Base-by-base conservation (phyloP, 2,329 filamentous ascomycete genomes). In the Botrytis deweyae region DNA sequence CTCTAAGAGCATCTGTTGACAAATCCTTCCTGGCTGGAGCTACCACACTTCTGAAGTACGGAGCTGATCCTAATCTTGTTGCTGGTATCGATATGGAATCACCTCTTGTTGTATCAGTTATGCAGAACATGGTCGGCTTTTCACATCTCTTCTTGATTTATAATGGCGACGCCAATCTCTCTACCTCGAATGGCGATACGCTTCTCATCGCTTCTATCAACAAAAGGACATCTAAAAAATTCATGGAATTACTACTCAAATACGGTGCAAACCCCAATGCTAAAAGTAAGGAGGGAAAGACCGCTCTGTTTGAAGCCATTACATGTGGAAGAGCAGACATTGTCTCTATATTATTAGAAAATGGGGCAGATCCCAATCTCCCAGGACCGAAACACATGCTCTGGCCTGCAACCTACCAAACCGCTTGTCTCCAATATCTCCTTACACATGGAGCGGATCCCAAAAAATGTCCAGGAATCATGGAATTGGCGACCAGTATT, bases 321-420 rank as follows among this genome's bases (percentile, higher is more conserved):
- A 84, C 85, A 67, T 83, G 83, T 29, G 86, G 85, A 18, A 85
- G 90, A 9, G 82, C 86, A 67, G 89, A 91, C 74, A 83, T 91
- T 1, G 86, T 91, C 74, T 84, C 82, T 1, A 79, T 83, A 5
- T 80, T 89, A 25, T 81, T 90, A 3, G 85, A 91, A 70, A 86
- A 90, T 72, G 86, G 87, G 4, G 91, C 91, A 2, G 87, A 92
- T 77, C 87, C 90, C 14, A 93, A 93, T 79, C 83, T 92, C 9
- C 91, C 91, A 1, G 90, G 89, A 1, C 90, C 90, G 18, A 91
- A 92, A 81, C 88, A 92, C 82, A 87, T 90, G 81, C 85, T 93
- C 38, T 91, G 90, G 90, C 89, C 89, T 2, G 85, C 90, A 0
- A 87, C 87, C 0, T 88, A 89, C 81, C 85, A 90, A 70, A 84